Evolutionary conservation across 257 asterid species (phyloP).

Genomic region (Paraleonurus japonicus): DNA sequence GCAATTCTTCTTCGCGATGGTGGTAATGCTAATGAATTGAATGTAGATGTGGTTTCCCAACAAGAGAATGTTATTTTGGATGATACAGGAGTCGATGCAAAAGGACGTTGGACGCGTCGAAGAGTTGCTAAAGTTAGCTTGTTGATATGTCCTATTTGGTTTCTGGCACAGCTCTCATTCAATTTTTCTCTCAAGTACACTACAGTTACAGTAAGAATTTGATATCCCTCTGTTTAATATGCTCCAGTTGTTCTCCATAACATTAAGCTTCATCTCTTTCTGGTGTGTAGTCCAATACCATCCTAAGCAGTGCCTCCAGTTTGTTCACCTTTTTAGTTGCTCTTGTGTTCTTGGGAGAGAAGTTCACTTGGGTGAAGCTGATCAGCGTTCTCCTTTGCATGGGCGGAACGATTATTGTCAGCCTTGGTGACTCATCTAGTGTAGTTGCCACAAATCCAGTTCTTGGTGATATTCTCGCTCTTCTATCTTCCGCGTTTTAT

Average conservation of each 20-base stretch:
- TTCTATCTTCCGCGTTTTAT: slow-evolving; percentile 77
- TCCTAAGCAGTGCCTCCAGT: slow-evolving; percentile 91
- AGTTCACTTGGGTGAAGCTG: slow-evolving; percentile 84
- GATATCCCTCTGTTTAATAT: neutral
- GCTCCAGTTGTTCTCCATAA: neutral
- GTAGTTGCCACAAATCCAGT: slow-evolving; percentile 60
- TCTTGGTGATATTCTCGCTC: slow-evolving; percentile 74
- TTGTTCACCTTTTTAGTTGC: slow-evolving; percentile 91
- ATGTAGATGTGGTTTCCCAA: slow-evolving; percentile 19
- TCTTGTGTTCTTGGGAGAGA: slow-evolving; percentile 82
- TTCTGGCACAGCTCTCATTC: slow-evolving; percentile 88
- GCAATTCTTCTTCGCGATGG: slow-evolving; percentile 55
- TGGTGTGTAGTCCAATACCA: slow-evolving; percentile 77
- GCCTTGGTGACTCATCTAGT: slow-evolving; percentile 73
- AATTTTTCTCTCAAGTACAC: slow-evolving; percentile 94
- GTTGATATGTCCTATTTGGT: slow-evolving; percentile 89
- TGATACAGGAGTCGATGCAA: slow-evolving; percentile 55
- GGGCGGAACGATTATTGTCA: slow-evolving; percentile 87
- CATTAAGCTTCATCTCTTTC: slow-evolving; percentile 20
- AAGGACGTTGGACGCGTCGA: slow-evolving; percentile 88
- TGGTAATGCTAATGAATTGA: slow-evolving; percentile 23
- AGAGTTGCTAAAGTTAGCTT: slow-evolving; percentile 90
- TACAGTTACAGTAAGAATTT: slow-evolving; percentile 75
- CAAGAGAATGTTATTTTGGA: slow-evolving; percentile 18
- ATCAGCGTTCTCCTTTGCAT: slow-evolving; percentile 87